Evolutionary conservation across 345 rosid species (phyloP), one percentile per base, ranked within the genome.

Genomic region (Citrus sp.): DNA sequence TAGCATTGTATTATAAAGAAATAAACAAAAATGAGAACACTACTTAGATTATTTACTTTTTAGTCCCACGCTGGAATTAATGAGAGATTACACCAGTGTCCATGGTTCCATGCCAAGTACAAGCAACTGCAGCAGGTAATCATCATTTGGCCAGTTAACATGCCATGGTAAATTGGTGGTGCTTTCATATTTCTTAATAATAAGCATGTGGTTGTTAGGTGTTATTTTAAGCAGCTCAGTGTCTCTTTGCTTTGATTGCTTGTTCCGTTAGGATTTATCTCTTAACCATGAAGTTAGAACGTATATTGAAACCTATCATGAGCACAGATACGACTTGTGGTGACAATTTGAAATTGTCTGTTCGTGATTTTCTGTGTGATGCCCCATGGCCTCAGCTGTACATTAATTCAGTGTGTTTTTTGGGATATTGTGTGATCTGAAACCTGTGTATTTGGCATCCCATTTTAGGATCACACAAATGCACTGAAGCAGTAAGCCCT

Each of bases 401-500:
- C 51, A 46, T 46, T 46, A 46, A 46, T 46, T 46, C 18, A 46
- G 18, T 46, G 51, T 3, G 5, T 46, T 12, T 65, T 12, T 46
- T 4, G 64, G 22, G 54, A 46, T 25, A 51, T 7, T 66, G 18
- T 56, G 69, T 38, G 27, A 27, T 74, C 56, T 42, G 28, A 10
- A 58, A 12, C 56, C 46, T 4, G 30, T 40, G n/a, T 60, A 42
- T 62, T 28, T 76, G 73, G 7, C 69, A 70, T 73, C 77, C 64
- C 67, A 63, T 74, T 84, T 77, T 80, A 89, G 94, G 87, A 83
- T 84, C 59, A 59, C 83, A 76, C 79, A 89, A 82, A 76, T 30
- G 80, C n/a, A 28, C 69, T 7, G 92, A 85, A 38, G 78, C 86
- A 73, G 80, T 85, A 79, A 88, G 93, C 74, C 91, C 92, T 34